Conservation (phyloP, 83 land plant genomes). For the Isoetes engelmannii region DNA sequence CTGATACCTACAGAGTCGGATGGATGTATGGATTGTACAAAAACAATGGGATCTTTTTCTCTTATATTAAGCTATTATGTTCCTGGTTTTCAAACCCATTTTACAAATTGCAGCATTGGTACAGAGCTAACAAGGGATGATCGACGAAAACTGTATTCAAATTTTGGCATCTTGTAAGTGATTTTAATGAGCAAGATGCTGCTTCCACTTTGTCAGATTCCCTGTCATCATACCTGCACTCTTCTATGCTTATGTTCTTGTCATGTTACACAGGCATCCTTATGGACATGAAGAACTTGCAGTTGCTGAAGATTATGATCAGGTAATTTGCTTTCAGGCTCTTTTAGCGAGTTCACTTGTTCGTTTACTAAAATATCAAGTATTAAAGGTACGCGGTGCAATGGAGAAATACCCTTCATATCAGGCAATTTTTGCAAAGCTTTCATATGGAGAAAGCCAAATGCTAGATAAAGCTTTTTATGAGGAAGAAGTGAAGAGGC, state of each 20-base stretch:
- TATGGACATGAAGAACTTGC: constrained; percentile 99
- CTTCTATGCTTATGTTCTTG: not conserved
- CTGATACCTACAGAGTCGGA: not conserved
- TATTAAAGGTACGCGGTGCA: constrained; percentile 67
- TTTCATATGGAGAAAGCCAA: constrained; percentile 93
- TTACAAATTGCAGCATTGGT: constrained; percentile 35
- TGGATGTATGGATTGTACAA: too few relatives aligned
- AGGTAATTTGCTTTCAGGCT: constrained; percentile 39
- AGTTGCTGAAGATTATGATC: constrained; percentile 86
- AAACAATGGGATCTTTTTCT: too few relatives aligned
- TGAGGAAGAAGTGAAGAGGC: constrained; percentile 97
- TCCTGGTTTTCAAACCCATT: too few relatives aligned
- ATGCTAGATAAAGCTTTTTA: constrained; percentile 97
- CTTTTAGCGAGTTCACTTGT: not conserved
- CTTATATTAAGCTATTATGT: too few relatives aligned
- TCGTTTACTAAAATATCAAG: not conserved
- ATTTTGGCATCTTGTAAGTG: constrained; percentile 34
- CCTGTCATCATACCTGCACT: not conserved
- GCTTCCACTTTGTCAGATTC: not conserved
- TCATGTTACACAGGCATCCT: constrained; percentile 51
- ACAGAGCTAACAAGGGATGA: constrained; percentile 42
- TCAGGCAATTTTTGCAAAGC: constrained; percentile 80
- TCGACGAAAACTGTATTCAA: constrained; percentile 33
- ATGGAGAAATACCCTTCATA: constrained; percentile 98
- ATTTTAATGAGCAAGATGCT: not conserved